Evolutionary conservation across 805 yeast genomes (phyloP).

Genomic region (Zygosaccharomyces bisporus): DNA sequence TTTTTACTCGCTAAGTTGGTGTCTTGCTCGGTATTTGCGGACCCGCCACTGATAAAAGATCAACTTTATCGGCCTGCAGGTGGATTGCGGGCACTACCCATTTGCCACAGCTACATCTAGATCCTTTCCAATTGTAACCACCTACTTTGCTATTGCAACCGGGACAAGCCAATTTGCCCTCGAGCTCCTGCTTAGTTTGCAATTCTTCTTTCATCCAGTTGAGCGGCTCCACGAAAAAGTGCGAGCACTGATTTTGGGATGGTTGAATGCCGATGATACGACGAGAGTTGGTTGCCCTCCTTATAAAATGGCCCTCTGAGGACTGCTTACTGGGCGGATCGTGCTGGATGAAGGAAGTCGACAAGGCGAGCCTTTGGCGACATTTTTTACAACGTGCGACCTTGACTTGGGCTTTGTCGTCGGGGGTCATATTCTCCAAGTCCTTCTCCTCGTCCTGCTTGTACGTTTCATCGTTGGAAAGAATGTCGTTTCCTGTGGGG

Average conservation of each 20-base stretch:
- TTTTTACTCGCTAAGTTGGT: background rate
- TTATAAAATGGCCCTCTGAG: conserved; percentile 61
- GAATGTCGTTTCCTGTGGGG: conserved; percentile 39
- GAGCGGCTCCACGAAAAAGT: conserved; percentile 82
- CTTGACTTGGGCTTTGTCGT: conserved; percentile 28
- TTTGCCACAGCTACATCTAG: conserved; percentile 88
- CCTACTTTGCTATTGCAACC: conserved; percentile 85
- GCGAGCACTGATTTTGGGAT: conserved; percentile 68
- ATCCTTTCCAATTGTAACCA: conserved; percentile 91
- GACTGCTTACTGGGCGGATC: conserved; percentile 62
- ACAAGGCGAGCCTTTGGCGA: conserved; percentile 62
- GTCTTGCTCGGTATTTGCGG: background rate
- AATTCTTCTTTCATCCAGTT: conserved; percentile 88
- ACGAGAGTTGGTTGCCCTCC: conserved; percentile 57
- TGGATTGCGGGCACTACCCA: conserved; percentile 95
- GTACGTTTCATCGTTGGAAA: conserved; percentile 34
- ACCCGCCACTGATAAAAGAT: conserved; percentile 42
- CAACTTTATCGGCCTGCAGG: conserved; percentile 76
- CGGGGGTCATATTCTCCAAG: conserved; percentile 25
- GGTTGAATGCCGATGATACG: conserved; percentile 55
- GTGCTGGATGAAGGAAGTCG: conserved; percentile 61
- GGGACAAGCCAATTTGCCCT: conserved; percentile 84
- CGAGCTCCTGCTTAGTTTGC: conserved; percentile 61
- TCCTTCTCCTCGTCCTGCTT: conserved; percentile 32
- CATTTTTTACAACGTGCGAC: conserved; percentile 78